Base-by-base conservation (phyloP, 202 grass and related monocot species). In the Setaria viridis region DNA sequence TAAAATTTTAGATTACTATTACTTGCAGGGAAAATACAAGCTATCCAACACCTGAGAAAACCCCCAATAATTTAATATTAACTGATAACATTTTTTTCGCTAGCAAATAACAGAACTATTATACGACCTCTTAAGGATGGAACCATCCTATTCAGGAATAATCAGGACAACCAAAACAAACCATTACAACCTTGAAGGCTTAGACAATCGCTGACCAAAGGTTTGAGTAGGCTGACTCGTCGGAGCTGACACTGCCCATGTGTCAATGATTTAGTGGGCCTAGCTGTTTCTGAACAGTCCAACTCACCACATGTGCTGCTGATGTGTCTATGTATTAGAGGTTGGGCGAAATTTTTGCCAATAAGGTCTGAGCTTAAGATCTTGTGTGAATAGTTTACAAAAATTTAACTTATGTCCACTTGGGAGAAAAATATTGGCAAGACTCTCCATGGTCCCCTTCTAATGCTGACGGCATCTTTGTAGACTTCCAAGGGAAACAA, bases 311-410 rank as follows among this genome's bases (percentile, higher is more conserved):
- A 19, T 53, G 58, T 7, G 30, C 11, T 15, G 84, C 77, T 80
- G 77, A 80, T 45, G 84, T 86, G 84, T 86, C 84, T 80, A 80
- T 80, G 73, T 65, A 72, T 56, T 72, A 86, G 34, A 71, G 72
- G 71, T 19, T 48, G 29, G 39, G 39, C 72, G 66, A 49, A 8
- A 58, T 45, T 78, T 11, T 45, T 48, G 45, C 88, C 78, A 82
- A 67, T 86, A 57, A 21, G 56, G 39, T 57, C 64, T 8, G 39
- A 65, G 72, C 45, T 86, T 66, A n/a, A 49, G 83, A 72, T 82
- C 20, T 48, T 56, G 47, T 7, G 14, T 34, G 72, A 78, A 58
- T 82, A 78, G 9, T 49, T 47, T 86, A 78, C 78, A 9, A 39
- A 16, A 4, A 67, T 42, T 5, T 42, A 78, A 72, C 58, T 62